Conservation (phyloP, 1,284 basidiomycete species). For the Moesziomyces antarcticus region DNA sequence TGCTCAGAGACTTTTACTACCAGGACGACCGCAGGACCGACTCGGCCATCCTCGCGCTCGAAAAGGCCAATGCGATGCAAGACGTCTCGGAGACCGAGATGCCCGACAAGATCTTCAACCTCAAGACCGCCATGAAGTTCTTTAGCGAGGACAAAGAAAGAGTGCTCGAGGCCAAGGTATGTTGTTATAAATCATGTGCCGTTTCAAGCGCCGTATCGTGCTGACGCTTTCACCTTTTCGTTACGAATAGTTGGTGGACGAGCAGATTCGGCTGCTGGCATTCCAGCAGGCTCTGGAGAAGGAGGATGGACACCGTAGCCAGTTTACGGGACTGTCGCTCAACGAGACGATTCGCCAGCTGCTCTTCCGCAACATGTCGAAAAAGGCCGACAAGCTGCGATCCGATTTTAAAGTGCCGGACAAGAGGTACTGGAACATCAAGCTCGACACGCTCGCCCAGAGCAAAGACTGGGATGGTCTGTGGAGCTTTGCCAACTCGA, state of each 20-base stretch:
- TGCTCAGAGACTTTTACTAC: constrained; percentile 96
- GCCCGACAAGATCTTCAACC: constrained; percentile 74
- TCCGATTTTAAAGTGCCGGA: constrained; percentile 64
- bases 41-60: constrained; percentile 84
- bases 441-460: constrained; percentile 45
- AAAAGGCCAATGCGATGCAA: constrained; percentile 71
- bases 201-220: too few relatives aligned
- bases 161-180: constrained; percentile 86
- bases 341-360: constrained; percentile 60
- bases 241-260: constrained; percentile 82
- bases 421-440: constrained; percentile 56
- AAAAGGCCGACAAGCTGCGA: constrained; percentile 62
- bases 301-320: constrained; percentile 75
- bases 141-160: constrained; percentile 94
- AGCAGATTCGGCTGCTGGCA: constrained; percentile 79
- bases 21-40: constrained; percentile 95
- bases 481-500: constrained; percentile 52
- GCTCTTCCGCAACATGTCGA: constrained; percentile 52
- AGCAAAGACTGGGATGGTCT: constrained; percentile 55
- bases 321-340: constrained; percentile 49
- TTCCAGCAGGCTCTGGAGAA: constrained; percentile 87
- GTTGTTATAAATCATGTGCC: constrained; percentile 10
- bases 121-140: constrained; percentile 87
- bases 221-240: neutral
- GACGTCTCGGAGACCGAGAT: constrained; percentile 27